Conservation (phyloP, 1,284 basidiomycete genomes). For the Ustanciosporium gigantosporum region DNA sequence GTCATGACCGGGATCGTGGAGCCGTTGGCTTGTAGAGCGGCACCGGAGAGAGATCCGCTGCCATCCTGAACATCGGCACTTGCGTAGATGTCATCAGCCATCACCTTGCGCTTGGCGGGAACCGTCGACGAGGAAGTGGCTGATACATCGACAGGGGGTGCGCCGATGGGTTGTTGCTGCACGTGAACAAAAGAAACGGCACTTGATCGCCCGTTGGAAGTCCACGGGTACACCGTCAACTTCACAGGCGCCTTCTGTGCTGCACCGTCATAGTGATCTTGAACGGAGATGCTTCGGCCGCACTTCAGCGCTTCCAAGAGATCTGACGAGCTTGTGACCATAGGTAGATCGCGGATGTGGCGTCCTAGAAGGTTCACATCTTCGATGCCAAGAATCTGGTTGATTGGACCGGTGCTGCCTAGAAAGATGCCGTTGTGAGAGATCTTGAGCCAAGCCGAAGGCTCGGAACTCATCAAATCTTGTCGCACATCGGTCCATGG, state of each 20-base stretch:
- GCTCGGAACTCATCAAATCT: slow-evolving; percentile 10
- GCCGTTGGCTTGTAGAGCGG: slow-evolving; percentile 7
- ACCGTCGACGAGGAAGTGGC: not conserved
- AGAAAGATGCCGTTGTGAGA: slow-evolving; percentile 43
- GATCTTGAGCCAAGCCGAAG: slow-evolving; percentile 39
- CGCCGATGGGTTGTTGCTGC: slow-evolving; percentile 8
- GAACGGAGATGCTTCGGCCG: slow-evolving; percentile 34
- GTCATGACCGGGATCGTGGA: slow-evolving; percentile 17
- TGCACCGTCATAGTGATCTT: slow-evolving; percentile 25
- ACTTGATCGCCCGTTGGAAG: slow-evolving; percentile 28
- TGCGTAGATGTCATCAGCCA: not conserved
- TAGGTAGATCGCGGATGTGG: slow-evolving; percentile 35
- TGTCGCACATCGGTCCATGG: slow-evolving; percentile 37
- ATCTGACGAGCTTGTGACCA: slow-evolving; percentile 37
- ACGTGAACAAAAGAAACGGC: slow-evolving; percentile 33
- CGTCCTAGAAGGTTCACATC: slow-evolving; percentile 29
- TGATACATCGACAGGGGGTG: not conserved
- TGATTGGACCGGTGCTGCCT: slow-evolving; percentile 32
- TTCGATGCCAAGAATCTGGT: slow-evolving; percentile 34
- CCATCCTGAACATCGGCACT: slow-evolving; percentile 1
- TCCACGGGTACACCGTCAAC: slow-evolving; percentile 43
- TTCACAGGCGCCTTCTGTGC: slow-evolving; percentile 22
- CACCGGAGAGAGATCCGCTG: slow-evolving; percentile 18
- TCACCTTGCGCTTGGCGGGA: slow-evolving; percentile 16
- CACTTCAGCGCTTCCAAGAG: slow-evolving; percentile 26